phyloP scores from a whole-genome alignment of 164 flowering plant genomes.

The Cinnamomum micranthum region DNA sequence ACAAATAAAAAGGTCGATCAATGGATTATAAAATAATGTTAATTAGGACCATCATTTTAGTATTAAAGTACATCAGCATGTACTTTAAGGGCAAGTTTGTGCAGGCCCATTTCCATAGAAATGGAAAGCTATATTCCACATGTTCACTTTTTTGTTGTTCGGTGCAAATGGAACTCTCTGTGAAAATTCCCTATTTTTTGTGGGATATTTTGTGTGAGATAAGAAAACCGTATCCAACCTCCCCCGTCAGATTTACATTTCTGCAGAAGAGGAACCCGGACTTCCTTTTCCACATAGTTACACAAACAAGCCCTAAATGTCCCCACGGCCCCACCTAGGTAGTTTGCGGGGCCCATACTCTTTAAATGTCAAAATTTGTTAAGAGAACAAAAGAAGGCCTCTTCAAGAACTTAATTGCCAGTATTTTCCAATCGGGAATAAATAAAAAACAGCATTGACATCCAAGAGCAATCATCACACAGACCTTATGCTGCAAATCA shows the following conservation, averaged over 20 bases:
- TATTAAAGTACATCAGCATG: neutral
- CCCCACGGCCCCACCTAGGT: no score
- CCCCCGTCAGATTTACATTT: no score
- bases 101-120: no score
- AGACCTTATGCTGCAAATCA: constrained; percentile 89
- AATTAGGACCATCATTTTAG: neutral
- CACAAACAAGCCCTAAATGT: no score
- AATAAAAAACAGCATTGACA: neutral
- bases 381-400: neutral
- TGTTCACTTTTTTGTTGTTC: neutral
- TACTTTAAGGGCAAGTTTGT: neutral
- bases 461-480: neutral
- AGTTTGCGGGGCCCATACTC: neutral
- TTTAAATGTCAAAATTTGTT: neutral
- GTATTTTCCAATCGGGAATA: neutral
- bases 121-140: neutral
- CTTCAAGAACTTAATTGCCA: neutral
- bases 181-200: no score
- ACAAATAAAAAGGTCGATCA: neutral
- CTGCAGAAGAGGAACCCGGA: no score
- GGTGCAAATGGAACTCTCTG: neutral
- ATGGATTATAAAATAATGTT: neutral
- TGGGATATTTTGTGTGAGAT: no score
- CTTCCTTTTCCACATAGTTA: no score
- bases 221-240: no score